phyloP scores from a whole-genome alignment of 2,329 filamentous ascomycete species.

The Alternaria atra region DNA sequence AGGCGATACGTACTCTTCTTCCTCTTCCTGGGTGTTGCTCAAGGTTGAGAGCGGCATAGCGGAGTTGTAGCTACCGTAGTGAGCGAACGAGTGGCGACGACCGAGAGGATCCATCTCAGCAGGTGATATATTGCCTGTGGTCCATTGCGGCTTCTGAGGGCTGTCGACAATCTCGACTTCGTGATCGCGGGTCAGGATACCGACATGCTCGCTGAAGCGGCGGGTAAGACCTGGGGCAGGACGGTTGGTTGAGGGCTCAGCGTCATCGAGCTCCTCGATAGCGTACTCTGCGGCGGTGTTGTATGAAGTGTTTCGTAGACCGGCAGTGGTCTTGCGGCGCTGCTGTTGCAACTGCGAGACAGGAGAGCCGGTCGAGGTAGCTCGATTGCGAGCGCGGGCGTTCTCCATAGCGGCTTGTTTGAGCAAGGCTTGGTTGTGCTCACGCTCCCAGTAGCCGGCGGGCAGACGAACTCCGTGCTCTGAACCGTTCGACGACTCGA shows the following conservation, averaged over 20 bases:
- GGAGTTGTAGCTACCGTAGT: conserved; percentile 40
- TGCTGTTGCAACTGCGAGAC: conserved; percentile 29
- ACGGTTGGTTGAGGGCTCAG: conserved; percentile 62
- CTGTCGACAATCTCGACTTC: conserved; percentile 36
- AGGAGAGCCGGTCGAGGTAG: conserved; percentile 41
- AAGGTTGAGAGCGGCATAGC: conserved; percentile 37
- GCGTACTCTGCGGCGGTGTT: conserved; percentile 70
- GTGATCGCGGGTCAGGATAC: conserved; percentile 29
- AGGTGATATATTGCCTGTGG: conserved; percentile 35
- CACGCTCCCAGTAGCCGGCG: conserved; percentile 44
- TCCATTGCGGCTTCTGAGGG: conserved; percentile 41
- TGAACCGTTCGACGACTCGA: conserved; percentile 68
- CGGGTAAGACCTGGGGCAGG: conserved; percentile 38
- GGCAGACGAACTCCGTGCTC: conserved; percentile 58
- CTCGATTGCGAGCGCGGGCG: conserved; percentile 45
- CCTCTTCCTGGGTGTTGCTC: conserved; percentile 45
- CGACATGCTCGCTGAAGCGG: conserved; percentile 50
- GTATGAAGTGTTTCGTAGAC: conserved; percentile 68
- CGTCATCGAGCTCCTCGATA: conserved; percentile 76
- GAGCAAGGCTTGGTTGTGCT: conserved; percentile 44
- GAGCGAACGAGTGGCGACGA: conserved; percentile 79
- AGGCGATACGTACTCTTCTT: conserved; percentile 38
- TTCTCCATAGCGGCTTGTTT: conserved; percentile 51
- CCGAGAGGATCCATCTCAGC: conserved; percentile 62
- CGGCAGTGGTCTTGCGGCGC: conserved; percentile 51